Conservation (phyloP, 2,329 filamentous ascomycete genomes). For the Periconia sp. region DNA sequence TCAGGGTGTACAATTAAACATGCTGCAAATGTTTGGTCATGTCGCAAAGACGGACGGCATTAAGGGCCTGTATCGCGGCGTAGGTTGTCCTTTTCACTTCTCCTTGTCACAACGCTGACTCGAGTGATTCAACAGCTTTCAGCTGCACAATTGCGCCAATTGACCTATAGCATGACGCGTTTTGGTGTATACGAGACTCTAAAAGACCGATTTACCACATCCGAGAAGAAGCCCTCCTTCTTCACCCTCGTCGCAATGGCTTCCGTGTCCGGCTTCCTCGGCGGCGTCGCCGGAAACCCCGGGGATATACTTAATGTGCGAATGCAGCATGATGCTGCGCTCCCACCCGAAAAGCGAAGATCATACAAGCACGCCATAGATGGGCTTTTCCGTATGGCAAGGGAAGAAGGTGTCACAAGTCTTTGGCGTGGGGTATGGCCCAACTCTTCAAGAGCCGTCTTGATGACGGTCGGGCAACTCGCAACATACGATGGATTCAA, state of each 20-base stretch:
- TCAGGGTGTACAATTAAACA: constrained; percentile 73
- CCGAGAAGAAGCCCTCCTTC: constrained; percentile 66
- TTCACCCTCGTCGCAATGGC: constrained; percentile 82
- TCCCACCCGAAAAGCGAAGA: constrained; percentile 74
- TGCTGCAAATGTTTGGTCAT: constrained; percentile 85
- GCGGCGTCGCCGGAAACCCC: constrained; percentile 89
- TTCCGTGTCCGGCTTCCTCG: constrained; percentile 81
- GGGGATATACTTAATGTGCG: constrained; percentile 97
- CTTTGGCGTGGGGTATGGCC: constrained; percentile 87
- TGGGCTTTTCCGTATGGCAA: constrained; percentile 84
- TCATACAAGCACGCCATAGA: constrained; percentile 92
- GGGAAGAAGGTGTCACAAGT: constrained; percentile 76
- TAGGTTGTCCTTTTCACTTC: constrained; percentile 45
- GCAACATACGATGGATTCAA: constrained; percentile 88
- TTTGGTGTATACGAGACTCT: constrained; percentile 97
- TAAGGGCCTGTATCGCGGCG: constrained; percentile 84
- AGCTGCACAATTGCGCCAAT: constrained; percentile 88
- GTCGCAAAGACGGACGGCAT: constrained; percentile 77
- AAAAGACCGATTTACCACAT: constrained; percentile 70
- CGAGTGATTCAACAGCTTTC: constrained; percentile 64
- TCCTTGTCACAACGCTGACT: constrained; percentile 6
- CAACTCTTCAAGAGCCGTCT: constrained; percentile 79
- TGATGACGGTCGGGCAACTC: constrained; percentile 86
- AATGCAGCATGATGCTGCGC: constrained; percentile 91
- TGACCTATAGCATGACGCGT: constrained; percentile 91